These are phyloP conservation scores for Phragmites australis DNA, from an alignment of 176 grass and related monocot genomes.

Conservation along the genomic window DNA sequence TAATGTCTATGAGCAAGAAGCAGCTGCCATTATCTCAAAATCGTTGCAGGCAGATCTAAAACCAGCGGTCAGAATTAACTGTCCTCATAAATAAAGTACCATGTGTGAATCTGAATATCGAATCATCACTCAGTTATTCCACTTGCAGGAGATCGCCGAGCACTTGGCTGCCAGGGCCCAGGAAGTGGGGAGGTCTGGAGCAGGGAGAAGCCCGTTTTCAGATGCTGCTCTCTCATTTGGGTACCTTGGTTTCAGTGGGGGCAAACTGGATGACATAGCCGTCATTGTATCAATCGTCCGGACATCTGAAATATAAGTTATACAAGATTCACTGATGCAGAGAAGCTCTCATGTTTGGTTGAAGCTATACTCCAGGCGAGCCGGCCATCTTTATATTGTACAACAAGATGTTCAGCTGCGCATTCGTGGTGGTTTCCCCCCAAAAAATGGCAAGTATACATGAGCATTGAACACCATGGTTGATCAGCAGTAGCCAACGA, in stretches of 20 bases:
- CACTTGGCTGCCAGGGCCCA: conserved; percentile 59
- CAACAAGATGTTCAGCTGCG: no score
- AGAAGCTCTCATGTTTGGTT: no score
- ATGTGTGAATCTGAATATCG: neutral
- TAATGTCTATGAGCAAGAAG: conserved; percentile 78
- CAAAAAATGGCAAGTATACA: no score
- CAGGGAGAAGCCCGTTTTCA: conserved; percentile 74
- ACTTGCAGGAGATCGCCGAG: conserved; percentile 78
- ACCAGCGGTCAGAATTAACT: conserved; percentile 54
- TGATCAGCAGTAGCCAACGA: no score
- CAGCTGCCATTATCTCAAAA: conserved; percentile 59
- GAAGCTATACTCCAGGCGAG: no score
- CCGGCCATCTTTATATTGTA: no score
- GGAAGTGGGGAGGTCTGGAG: conserved; percentile 75
- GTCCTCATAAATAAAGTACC: neutral
- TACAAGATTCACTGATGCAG: neutral
- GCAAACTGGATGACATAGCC: conserved; percentile 80
- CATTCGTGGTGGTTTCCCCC: no score
- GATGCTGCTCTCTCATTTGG: conserved; percentile 70
- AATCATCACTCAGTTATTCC: neutral
- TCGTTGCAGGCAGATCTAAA: conserved; percentile 59
- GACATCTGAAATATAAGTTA: conserved; percentile 37
- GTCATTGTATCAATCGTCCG: conserved; percentile 61
- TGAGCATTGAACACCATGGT: no score
- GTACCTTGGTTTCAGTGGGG: conserved; percentile 71